Conservation (phyloP, 2,329 filamentous ascomycete species). For the Hypoxylon sp. region DNA sequence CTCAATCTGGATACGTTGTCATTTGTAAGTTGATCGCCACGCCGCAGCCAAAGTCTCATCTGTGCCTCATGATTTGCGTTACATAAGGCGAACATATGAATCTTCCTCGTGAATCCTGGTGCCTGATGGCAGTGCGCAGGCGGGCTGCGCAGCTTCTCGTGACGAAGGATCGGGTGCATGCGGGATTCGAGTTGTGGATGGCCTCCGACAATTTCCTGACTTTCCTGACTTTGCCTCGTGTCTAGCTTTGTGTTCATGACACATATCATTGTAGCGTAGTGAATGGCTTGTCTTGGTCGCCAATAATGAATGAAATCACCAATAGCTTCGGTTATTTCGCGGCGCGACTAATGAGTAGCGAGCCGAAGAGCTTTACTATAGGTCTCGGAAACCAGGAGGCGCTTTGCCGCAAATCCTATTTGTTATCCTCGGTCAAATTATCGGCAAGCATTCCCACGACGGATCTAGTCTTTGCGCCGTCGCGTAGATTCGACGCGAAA, state of each 20-base stretch:
- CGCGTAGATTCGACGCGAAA: slow-evolving; percentile 39
- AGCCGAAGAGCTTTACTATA: slow-evolving; percentile 27
- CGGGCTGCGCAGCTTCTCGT: slow-evolving; percentile 31
- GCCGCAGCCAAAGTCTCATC: slow-evolving; percentile 30
- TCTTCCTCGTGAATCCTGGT: slow-evolving; percentile 32
- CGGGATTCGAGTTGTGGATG: slow-evolving; percentile 28
- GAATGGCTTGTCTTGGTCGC: slow-evolving; percentile 29
- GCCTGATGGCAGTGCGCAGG: slow-evolving; percentile 34
- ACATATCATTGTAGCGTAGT: slow-evolving; percentile 25
- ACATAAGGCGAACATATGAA: slow-evolving; percentile 39
- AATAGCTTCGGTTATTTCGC: slow-evolving; percentile 40
- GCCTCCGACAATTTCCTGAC: slow-evolving; percentile 33
- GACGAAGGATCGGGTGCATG: slow-evolving; percentile 33
- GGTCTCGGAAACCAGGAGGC: slow-evolving; percentile 16
- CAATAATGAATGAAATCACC: slow-evolving; percentile 23
- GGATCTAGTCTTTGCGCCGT: slow-evolving; percentile 17
- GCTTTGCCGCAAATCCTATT: slow-evolving; percentile 25
- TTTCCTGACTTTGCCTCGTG: slow-evolving; percentile 26
- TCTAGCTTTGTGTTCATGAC: slow-evolving; percentile 28
- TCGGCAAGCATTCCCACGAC: slow-evolving; percentile 32
- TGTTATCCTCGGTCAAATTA: slow-evolving; percentile 34
- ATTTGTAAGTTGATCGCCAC: slow-evolving; percentile 34
- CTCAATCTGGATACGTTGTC: slow-evolving; percentile 27
- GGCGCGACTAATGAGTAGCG: slow-evolving; percentile 31
- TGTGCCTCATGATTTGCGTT: slow-evolving; percentile 36